Evolutionary conservation across 345 rosid genomes (phyloP).

Genomic region (Eucalyptus shirleyi): DNA sequence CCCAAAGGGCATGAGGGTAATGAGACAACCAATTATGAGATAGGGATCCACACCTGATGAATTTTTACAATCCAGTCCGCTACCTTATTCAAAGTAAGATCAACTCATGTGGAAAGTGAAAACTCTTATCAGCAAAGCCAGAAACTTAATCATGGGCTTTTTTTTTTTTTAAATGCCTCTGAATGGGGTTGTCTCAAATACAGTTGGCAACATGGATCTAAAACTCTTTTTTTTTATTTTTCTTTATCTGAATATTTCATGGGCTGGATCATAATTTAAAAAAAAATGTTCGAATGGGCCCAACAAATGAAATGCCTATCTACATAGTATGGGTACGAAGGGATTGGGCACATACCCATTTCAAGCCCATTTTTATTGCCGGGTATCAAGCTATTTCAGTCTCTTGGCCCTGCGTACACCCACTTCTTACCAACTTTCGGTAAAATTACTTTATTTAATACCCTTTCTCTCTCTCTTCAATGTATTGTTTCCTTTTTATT

Average conservation of each 20-base stretch:
- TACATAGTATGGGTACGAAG: neutral
- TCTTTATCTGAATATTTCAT: rapidly evolving
- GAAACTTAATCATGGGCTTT: too few relatives aligned
- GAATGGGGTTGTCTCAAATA: neutral
- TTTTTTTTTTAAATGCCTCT: neutral
- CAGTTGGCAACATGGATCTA: neutral
- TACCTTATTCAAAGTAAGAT: rapidly evolving
- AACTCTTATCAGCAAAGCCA: too few relatives aligned
- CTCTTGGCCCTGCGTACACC: neutral
- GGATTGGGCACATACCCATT: neutral
- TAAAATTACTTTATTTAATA: neutral
- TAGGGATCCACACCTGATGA: neutral
- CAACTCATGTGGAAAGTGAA: too few relatives aligned
- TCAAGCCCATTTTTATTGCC: neutral
- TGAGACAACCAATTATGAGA: neutral
- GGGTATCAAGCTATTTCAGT: neutral
- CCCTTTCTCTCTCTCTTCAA: neutral
- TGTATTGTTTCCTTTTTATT: neutral
- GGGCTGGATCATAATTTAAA: neutral
- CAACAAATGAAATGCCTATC: neutral
- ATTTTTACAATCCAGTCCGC: neutral
- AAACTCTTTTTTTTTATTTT: neutral
- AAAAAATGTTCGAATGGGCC: neutral
- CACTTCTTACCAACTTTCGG: neutral
- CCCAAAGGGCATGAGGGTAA: rapidly evolving